Evolutionary conservation across 2,329 filamentous ascomycete species (phyloP).

Genomic region (Ophiocordyceps australis): DNA sequence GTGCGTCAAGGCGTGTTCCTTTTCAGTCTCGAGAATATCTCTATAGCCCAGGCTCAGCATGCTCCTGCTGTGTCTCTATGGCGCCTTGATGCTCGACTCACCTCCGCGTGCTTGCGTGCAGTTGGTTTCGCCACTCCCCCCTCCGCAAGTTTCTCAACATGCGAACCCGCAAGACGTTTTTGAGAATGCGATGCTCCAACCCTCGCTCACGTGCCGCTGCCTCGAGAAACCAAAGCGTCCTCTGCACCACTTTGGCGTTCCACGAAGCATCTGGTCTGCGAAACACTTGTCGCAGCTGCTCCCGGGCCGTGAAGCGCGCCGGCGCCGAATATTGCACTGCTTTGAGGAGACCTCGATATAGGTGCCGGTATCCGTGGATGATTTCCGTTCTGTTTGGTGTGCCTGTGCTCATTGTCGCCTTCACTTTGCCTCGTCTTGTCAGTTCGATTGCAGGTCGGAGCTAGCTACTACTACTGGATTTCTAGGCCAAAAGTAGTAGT

Average conservation of each 20-base stretch:
- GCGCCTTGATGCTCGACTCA: not conserved
- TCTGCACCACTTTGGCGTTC: constrained; percentile 32
- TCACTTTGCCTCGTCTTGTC: no score
- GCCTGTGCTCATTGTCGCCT: no score
- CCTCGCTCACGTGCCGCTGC: constrained; percentile 45
- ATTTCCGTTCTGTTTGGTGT: constrained; percentile 21
- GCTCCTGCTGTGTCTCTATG: not conserved
- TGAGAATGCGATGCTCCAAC: constrained; percentile 54
- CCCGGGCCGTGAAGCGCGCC: constrained; percentile 41
- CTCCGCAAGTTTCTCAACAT: constrained; percentile 3
- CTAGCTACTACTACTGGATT: no score
- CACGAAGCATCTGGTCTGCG: constrained; percentile 24
- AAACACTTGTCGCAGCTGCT: constrained; percentile 42
- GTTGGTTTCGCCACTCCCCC: constrained; percentile 6
- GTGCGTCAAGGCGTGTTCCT: constrained; percentile 27
- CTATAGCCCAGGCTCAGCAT: constrained; percentile 4
- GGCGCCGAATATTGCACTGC: constrained; percentile 58
- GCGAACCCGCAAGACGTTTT: constrained; percentile 37
- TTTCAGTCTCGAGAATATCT: constrained; percentile 6
- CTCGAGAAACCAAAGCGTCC: constrained; percentile 53
- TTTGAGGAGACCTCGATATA: constrained; percentile 48
- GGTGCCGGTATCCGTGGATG: constrained; percentile 47
- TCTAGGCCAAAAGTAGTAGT: no score
- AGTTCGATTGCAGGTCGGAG: no score
- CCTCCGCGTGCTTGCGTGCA: constrained; percentile 5